Evolutionary conservation across 805 yeast species (phyloP), one percentile per base, ranked within the genome.

Genomic region (Jamesozyma rosinii): DNA sequence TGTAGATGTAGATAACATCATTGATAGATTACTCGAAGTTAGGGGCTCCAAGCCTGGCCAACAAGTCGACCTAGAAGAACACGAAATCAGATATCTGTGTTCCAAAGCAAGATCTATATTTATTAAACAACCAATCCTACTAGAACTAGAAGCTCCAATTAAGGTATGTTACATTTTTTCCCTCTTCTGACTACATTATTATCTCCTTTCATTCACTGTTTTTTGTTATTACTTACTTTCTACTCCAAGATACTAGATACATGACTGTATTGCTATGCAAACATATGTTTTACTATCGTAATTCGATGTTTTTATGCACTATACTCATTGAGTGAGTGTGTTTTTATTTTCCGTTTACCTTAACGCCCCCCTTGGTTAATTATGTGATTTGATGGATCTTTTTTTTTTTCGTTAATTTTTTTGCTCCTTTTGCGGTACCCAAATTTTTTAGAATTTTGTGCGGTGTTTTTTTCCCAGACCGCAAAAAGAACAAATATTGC

Each of bases 41-140:
- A 81, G 98, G 68, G 98, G 97, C 50, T 87, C 96, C 48, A 81
- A 97, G 66, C 98, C 98, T 17, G 98, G 98, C 33, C 89, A 87
- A 65, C 96, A 87, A 64, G 98, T 90, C 38, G 88, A 88, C 52
- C 74, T 90, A 48, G 86, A 83, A 57, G 98, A 90, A 69, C 85
- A 77, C 64, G 97, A 92, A 70, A 92, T 90, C 65, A 81, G 95
- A 61, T 90, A 77, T 68, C 79, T 90, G 49, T 90, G 98, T 72
- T 88, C 97, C 50, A 90, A 89, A 67, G 97, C 98, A 27, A 81
- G 98, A 68, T 97, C 94, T 64, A 92, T 90, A 59, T 90, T 90
- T 68, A 92, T 90, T 64, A 95, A 87, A 67, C 98, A 90, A 69
- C 98, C 98, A 42, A 92, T 92, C 54, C 71, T 90, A 53, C 72